Evolutionary conservation across 1,284 basidiomycete genomes (phyloP).

Genomic region (Cryptococcus deneoformans): DNA sequence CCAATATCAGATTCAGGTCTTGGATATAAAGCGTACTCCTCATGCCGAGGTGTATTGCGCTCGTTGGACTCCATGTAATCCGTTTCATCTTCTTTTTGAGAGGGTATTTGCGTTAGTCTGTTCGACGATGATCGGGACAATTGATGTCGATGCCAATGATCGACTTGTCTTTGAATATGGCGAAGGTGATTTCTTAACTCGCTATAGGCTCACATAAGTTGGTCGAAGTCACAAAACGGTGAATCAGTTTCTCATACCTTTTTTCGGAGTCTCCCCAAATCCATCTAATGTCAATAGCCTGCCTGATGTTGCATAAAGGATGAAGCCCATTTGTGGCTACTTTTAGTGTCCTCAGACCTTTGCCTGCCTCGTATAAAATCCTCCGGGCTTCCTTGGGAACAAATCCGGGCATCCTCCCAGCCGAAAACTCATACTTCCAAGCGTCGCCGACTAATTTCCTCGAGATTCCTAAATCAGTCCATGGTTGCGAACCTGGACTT

Average conservation of each 20-base stretch:
- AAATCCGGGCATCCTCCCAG: constrained; percentile 38
- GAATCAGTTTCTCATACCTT: not conserved
- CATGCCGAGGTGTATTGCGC: not conserved
- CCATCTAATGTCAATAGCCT: constrained; percentile 23
- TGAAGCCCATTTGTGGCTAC: constrained; percentile 36
- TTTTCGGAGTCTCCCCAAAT: constrained; percentile 23
- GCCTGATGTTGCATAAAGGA: constrained; percentile 27
- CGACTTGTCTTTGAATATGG: constrained; percentile 28
- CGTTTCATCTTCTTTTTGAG: constrained; percentile 18
- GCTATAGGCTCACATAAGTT: not conserved
- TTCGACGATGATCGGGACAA: not conserved
- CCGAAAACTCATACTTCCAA: constrained; percentile 36
- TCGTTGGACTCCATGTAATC: constrained; percentile 12
- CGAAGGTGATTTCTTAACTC: constrained; percentile 2
- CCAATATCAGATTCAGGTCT: constrained; percentile 6
- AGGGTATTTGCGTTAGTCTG: not conserved
- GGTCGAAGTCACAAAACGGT: not conserved
- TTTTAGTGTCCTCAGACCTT: constrained; percentile 35
- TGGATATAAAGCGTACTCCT: too few species aligned
- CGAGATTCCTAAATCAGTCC: constrained; percentile 43
- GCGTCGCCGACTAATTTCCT: constrained; percentile 11
- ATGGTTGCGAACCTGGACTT: constrained; percentile 33
- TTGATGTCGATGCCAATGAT: constrained; percentile 25
- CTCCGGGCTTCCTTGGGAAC: constrained; percentile 29
- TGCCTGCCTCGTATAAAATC: constrained; percentile 43